Evolutionary conservation across 169 alveolate genomes (phyloP).

Genomic region (Pseudocohnilembus persalinus): DNA sequence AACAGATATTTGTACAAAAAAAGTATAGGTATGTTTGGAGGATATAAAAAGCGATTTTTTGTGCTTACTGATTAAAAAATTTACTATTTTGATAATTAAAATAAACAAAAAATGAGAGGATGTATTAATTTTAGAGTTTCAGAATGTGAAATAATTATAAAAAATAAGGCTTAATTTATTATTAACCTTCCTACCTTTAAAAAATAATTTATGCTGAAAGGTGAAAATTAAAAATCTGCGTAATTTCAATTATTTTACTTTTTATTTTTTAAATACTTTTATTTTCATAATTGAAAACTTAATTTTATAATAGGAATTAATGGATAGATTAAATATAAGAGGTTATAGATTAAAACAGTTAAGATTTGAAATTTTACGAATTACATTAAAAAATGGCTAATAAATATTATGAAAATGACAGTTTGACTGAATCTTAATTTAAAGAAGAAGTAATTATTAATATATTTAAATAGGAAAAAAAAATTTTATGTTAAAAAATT

Average conservation of each 20-base stretch:
- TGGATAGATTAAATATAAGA: not conserved
- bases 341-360: not conserved
- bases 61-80: not conserved
- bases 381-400: not conserved
- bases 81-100: not conserved
- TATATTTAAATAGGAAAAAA: too few relatives aligned
- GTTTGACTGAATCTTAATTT: not conserved
- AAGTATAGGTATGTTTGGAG: not conserved
- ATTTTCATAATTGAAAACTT: too few relatives aligned
- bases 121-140: not conserved
- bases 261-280: too few relatives aligned
- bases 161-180: too few relatives aligned
- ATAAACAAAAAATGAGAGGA: not conserved
- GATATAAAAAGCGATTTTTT: not conserved
- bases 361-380: not conserved
- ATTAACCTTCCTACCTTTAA: not conserved
- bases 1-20: too few relatives aligned
- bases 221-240: not conserved
- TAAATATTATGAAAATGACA: not conserved
- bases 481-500: too few relatives aligned
- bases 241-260: too few relatives aligned
- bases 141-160: not conserved
- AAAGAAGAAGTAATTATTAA: too few relatives aligned
- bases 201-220: not conserved
- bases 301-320: not conserved